Evolutionary conservation across 129 eudicot species (phyloP), one percentile per base, ranked within the genome.

Genomic region (Artemisia argyi): DNA sequence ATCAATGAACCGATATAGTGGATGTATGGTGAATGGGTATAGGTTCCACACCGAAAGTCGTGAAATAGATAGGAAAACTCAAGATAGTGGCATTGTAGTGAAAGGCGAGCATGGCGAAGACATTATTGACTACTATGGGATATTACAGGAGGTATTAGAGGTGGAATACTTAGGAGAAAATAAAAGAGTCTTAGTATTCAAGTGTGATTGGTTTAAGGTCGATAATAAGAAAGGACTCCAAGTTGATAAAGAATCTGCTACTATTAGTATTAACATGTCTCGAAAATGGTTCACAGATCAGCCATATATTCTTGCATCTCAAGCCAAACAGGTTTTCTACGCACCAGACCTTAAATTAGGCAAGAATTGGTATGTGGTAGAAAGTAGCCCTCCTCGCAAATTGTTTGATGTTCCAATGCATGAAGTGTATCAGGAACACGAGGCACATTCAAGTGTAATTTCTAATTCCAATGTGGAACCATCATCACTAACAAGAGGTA

Each of bases 281-380:
- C 39, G 65, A 60, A 60, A 60, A 60, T 60, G 42, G 65, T 60
- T 7, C 65, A 7, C 11, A 24, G 65, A 60, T 26, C 42, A 60
- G 11, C 44, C 44, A 12, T 24, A 60, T n/a, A 60, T 60, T 22
- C 65, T 60, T 26, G 65, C 65, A 24, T 60, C 65, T 2, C 65
- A 60, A 26, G 44, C 65, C 42, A 60, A 60, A 26, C 65, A 60
- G 28, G 42, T 60, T 11, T 60, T 60, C 14, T 60, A 59, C 12
- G 65, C 42, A 59, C 65, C 65, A 9, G 65, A 30, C 39, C 39
- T 30, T 30, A 30, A 30, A 30, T 30, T 30, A 4, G 39, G 39
- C 0, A 30, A 30, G 0, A 3, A 30, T 63, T 32, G 68, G 68
- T 10, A 63, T 35, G 51, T 63, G 26, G 68, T 63, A 4, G 50